Conservation (phyloP, 495 filamentous ascomycete genomes). For the Staphylotrichum longicolle region DNA sequence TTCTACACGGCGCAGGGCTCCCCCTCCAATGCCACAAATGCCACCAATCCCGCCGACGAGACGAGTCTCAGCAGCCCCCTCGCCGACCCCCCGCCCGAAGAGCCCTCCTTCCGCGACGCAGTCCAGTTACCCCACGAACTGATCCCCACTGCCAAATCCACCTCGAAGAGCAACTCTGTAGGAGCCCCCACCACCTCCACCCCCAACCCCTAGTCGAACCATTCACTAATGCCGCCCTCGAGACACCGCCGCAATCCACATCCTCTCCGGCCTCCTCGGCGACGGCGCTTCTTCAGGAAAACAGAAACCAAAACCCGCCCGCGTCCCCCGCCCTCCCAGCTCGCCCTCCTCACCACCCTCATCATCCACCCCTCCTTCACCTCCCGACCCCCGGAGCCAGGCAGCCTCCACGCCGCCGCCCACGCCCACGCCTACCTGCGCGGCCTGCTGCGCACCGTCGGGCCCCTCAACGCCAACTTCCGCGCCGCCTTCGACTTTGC, state of each 20-base stretch:
- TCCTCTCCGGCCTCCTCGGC: constrained; percentile 63
- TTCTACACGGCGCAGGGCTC: constrained; percentile 23
- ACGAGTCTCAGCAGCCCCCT: constrained; percentile 25
- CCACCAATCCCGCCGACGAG: constrained; percentile 18
- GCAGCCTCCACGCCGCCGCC: constrained; percentile 38
- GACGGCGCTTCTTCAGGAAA: constrained; percentile 45
- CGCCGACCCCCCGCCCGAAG: constrained; percentile 2
- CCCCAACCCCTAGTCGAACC: neutral
- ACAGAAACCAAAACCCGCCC: constrained; percentile 41
- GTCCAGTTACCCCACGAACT: constrained; percentile 60
- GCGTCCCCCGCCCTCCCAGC: constrained; percentile 53
- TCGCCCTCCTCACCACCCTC: constrained; percentile 66
- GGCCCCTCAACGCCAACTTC: constrained; percentile 45
- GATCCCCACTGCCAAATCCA: constrained; percentile 66
- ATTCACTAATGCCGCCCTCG: neutral
- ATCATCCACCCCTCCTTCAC: constrained; percentile 70
- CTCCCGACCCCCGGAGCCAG: constrained; percentile 36
- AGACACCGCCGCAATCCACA: constrained; percentile 68
- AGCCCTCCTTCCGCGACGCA: constrained; percentile 49
- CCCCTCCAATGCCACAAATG: neutral
- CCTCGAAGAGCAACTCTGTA: constrained; percentile 74
- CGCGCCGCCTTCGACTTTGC: constrained; percentile 38
- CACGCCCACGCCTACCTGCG: constrained; percentile 43
- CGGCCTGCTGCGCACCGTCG: constrained; percentile 39
- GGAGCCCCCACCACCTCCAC: constrained; percentile 8